Conservation (phyloP, 495 filamentous ascomycete species). For the Amphirosellinia nigrospora region DNA sequence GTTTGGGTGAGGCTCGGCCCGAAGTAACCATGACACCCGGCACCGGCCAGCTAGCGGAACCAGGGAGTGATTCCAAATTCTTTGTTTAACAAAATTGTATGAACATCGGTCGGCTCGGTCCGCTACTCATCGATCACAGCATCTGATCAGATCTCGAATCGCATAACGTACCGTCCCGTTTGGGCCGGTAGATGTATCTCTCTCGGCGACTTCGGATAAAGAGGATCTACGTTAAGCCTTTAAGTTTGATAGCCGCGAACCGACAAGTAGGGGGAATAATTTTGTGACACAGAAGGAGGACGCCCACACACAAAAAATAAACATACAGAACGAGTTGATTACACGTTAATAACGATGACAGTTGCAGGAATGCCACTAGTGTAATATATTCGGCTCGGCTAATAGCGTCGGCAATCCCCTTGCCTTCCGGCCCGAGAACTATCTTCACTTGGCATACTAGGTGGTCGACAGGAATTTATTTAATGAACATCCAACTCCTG, state of each 20-base stretch:
- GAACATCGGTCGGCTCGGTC: constrained; percentile 12
- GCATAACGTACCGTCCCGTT: neutral
- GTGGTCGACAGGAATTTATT: neutral
- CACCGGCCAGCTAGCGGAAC: neutral
- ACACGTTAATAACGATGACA: neutral
- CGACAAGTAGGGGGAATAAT: neutral
- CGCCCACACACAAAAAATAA: neutral
- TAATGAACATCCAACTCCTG: neutral
- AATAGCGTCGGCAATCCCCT: neutral
- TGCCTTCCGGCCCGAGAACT: constrained; percentile 7
- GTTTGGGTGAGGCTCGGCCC: constrained; percentile 18
- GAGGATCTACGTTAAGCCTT: neutral
- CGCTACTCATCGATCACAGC: neutral
- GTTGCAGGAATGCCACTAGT: neutral
- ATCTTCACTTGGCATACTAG: neutral
- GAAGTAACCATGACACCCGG: constrained; percentile 9
- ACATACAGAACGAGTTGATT: neutral
- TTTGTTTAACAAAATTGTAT: neutral
- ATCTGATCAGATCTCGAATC: no score
- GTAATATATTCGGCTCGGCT: neutral
- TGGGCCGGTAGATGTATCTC: no score
- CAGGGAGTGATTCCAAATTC: constrained; percentile 1
- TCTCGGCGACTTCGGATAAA: neutral
- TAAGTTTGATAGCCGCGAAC: neutral
- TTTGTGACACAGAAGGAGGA: no score